A percentile compares a stretch with the other conserved stretches of the same genome.
These are phyloP conservation scores for Epichloe elymi DNA, from an alignment of 2,329 filamentous ascomycete species.

Conservation along the genomic window DNA sequence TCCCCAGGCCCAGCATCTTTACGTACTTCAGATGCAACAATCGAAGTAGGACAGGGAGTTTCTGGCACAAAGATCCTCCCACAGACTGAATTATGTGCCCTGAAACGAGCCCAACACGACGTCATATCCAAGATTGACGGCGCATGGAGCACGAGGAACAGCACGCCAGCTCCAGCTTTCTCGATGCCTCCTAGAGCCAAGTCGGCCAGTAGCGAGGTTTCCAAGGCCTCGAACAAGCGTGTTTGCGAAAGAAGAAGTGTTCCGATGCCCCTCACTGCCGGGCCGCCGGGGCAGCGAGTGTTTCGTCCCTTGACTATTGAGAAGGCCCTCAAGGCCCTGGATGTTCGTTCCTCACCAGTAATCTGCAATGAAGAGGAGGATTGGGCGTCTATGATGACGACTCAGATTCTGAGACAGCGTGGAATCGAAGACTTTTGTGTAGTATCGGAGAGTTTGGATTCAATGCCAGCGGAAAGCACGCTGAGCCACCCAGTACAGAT, in stretches of 20 bases:
- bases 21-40: background rate
- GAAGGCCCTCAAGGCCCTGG: conserved; percentile 20
- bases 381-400: conserved; percentile 11
- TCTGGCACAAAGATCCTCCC: background rate
- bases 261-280: conserved; percentile 39
- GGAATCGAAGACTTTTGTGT: conserved; percentile 10
- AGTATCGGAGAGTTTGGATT: background rate
- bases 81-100: background rate
- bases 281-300: conserved; percentile 40
- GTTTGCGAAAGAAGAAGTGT: conserved; percentile 23
- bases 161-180: background rate
- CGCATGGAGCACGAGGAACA: background rate
- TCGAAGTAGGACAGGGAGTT: background rate
- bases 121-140: conserved; percentile 1
- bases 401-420: conserved; percentile 11
- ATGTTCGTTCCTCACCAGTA: conserved; percentile 2
- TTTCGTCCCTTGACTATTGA: conserved; percentile 32
- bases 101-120: background rate
- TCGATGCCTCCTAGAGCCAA: background rate
- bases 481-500: background rate
- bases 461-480: background rate
- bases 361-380: conserved; percentile 12
- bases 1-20: background rate
- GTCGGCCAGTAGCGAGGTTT: background rate
- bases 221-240: conserved; percentile 8